Evolutionary conservation across 202 grass and related monocot species (phyloP).

Genomic region (Digitaria exilis): DNA sequence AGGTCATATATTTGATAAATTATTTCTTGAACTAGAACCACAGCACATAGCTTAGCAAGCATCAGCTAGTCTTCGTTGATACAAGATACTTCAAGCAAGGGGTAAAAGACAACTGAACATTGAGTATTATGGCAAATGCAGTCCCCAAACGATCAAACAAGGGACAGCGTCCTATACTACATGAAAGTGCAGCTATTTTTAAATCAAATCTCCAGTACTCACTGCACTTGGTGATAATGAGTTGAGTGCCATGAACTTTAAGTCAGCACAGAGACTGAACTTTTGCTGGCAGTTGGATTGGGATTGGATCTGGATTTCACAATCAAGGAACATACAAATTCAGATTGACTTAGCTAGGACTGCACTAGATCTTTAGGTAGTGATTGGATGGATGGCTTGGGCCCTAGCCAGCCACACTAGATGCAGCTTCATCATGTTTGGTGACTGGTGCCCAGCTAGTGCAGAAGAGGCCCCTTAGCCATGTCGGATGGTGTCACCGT

Average conservation of each 20-base stretch:
- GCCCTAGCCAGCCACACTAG: no score
- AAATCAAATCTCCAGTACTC: neutral
- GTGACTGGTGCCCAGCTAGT: no score
- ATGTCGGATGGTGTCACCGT: no score
- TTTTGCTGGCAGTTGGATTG: neutral
- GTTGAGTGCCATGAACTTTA: neutral
- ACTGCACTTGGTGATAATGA: neutral
- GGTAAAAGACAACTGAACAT: neutral
- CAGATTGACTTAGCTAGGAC: neutral
- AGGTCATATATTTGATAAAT: neutral
- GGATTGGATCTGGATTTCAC: neutral
- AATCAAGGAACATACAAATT: neutral
- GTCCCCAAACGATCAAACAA: neutral
- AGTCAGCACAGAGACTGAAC: neutral
- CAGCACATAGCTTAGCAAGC: neutral
- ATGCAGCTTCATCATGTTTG: no score
- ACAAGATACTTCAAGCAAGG: slow-evolving; percentile 1
- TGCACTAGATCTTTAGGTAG: neutral
- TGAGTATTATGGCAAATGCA: neutral
- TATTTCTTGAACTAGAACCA: neutral
- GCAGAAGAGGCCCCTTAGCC: no score
- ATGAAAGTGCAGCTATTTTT: neutral
- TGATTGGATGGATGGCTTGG: no score
- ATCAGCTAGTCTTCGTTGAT: neutral
- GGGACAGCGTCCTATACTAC: neutral